Percentiles rank a stretch among this genome's conserved stretches.
phyloP scores from a whole-genome alignment of 2,329 filamentous ascomycete genomes.

The Scortechinia acanthostroma region DNA sequence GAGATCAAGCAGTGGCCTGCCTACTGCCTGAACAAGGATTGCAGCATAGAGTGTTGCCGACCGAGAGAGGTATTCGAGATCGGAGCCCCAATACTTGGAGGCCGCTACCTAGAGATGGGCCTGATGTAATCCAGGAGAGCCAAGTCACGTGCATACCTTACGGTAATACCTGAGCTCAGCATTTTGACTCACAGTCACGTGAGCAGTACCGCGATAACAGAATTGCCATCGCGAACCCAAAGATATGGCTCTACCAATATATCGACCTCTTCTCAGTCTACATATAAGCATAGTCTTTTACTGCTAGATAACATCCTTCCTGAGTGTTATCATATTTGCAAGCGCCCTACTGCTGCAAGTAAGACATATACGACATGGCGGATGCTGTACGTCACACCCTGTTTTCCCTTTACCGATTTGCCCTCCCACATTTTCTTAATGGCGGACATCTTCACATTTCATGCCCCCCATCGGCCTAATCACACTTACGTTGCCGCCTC shows the following conservation, averaged over 20 bases:
- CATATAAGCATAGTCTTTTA: too few relatives aligned
- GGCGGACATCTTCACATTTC: neutral
- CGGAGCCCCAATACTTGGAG: too few relatives aligned
- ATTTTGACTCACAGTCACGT: neutral
- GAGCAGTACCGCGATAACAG: neutral
- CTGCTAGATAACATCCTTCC: too few relatives aligned
- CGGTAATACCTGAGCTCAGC: too few relatives aligned
- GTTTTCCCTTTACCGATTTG: neutral
- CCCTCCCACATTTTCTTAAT: slow-evolving; percentile 1
- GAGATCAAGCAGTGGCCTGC: slow-evolving; percentile 1
- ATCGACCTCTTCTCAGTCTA: too few relatives aligned
- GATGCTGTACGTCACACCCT: neutral
- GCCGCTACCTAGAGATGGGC: too few relatives aligned
- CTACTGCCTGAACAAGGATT: neutral
- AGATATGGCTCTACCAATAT: too few relatives aligned
- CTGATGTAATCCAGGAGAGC: slow-evolving; percentile 1
- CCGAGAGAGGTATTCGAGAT: too few relatives aligned
- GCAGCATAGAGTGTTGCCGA: neutral
- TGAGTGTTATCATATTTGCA: too few relatives aligned
- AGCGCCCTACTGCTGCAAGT: too few relatives aligned
- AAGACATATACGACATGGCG: neutral
- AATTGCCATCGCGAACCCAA: neutral
- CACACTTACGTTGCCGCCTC: neutral
- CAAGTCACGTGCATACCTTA: neutral
- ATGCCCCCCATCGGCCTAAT: too few relatives aligned